Evolutionary conservation across 495 filamentous ascomycete species (phyloP).

Genomic region (Neurospora sp.): DNA sequence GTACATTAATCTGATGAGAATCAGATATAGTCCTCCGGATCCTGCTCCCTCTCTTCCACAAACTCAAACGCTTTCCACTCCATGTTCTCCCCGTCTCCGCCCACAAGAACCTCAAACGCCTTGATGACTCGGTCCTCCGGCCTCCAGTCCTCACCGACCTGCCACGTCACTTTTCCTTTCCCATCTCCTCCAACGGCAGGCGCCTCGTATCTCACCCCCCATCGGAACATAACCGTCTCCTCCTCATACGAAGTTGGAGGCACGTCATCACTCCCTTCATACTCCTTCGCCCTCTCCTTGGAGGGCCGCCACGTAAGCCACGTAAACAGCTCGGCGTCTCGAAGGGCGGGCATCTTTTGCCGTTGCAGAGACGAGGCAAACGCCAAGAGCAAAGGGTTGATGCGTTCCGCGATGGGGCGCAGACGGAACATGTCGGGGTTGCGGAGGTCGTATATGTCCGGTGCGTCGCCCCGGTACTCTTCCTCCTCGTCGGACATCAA

Average conservation of each 20-base stretch:
- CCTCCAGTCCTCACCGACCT: constrained; percentile 10
- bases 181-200: constrained; percentile 1
- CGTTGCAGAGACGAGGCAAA: constrained; percentile 10
- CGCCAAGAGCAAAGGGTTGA: constrained; percentile 17
- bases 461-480: background rate
- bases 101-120: constrained; percentile 8
- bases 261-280: constrained; percentile 3
- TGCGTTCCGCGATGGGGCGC: constrained; percentile 12
- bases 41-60: background rate
- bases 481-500: constrained; percentile 17
- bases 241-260: background rate
- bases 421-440: constrained; percentile 21
- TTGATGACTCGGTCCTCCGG: constrained; percentile 1
- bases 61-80: background rate
- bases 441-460: constrained; percentile 1
- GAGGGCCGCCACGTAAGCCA: constrained; percentile 17
- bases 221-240: constrained; percentile 3
- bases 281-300: constrained; percentile 6
- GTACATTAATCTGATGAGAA: background rate
- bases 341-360: constrained; percentile 6
- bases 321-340: constrained; percentile 16
- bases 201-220: constrained; percentile 8
- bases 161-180: constrained; percentile 10
- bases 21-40: background rate
- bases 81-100: constrained; percentile 4